These are phyloP conservation scores for Boletus subparvulus DNA, from an alignment of 768 basidiomycete genomes.

Conservation along the genomic window DNA sequence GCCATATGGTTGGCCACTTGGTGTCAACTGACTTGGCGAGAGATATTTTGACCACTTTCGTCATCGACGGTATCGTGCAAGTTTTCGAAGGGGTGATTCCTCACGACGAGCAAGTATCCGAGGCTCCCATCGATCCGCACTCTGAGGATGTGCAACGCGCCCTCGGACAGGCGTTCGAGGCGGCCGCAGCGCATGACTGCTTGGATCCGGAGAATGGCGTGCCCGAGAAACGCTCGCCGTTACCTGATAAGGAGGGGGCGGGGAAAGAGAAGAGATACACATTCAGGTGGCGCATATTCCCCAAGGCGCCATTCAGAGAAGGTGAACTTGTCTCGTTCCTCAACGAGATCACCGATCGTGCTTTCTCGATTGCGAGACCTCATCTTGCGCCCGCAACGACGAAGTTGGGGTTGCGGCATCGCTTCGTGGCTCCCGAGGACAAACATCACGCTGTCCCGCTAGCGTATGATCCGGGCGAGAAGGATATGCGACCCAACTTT, in stretches of 20 bases:
- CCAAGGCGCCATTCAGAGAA: neutral
- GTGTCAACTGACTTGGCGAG: neutral
- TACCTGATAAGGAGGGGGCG: neutral
- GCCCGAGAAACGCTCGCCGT: neutral
- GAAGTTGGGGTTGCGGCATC: neutral
- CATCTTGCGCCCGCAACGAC: neutral
- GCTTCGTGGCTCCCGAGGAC: neutral
- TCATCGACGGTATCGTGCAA: neutral
- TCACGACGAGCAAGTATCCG: neutral
- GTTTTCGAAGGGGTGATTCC: neutral
- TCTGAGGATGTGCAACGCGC: neutral
- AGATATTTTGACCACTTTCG: neutral
- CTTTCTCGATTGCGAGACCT: neutral
- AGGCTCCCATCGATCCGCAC: neutral
- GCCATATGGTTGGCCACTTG: constrained; percentile 7
- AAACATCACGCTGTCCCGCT: neutral
- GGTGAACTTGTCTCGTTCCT: constrained; percentile 5
- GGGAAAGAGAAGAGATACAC: neutral
- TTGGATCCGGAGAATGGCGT: neutral
- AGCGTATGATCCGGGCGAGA: neutral
- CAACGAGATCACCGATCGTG: constrained; percentile 6
- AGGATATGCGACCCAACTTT: constrained; percentile 6
- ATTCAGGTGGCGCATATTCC: constrained; percentile 2
- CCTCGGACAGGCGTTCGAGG: neutral
- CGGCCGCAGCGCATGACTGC: neutral